Evolutionary conservation across 345 rosid genomes (phyloP).

Genomic region (Melastoma malabathricum): DNA sequence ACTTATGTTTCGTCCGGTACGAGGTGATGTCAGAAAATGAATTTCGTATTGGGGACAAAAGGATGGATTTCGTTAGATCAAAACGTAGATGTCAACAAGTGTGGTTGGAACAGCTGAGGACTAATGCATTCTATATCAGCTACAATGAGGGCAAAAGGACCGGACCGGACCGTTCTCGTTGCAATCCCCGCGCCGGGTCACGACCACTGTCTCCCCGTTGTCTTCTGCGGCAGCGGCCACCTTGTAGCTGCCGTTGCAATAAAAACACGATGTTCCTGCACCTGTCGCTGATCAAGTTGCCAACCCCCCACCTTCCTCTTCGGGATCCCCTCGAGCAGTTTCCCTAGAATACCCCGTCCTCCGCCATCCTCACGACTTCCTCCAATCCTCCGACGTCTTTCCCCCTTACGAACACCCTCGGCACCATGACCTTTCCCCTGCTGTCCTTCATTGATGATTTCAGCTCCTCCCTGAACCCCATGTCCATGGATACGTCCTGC

Average conservation of each 20-base stretch:
- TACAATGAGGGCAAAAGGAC: slow-evolving; percentile 73
- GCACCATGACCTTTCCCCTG: slow-evolving; percentile 30
- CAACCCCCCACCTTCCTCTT: slow-evolving; percentile 18
- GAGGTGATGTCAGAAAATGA: too few relatives aligned
- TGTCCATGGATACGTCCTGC: slow-evolving; percentile 63
- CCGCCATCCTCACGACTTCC: slow-evolving; percentile 44
- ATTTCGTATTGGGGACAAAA: too few relatives aligned
- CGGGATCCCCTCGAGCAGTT: slow-evolving; percentile 46
- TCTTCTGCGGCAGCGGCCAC: slow-evolving; percentile 11
- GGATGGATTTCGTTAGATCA: too few relatives aligned
- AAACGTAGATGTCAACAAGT: too few relatives aligned
- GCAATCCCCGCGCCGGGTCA: slow-evolving; percentile 54
- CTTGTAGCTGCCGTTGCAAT: slow-evolving; percentile 74
- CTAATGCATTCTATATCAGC: too few relatives aligned
- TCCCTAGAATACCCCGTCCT: slow-evolving; percentile 47
- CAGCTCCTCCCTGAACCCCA: slow-evolving; percentile 33
- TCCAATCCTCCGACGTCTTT: slow-evolving; percentile 82
- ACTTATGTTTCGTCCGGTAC: too few relatives aligned
- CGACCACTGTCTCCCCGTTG: slow-evolving; percentile 19
- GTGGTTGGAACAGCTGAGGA: too few relatives aligned
- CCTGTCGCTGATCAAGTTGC: slow-evolving; percentile 27
- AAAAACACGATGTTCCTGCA: slow-evolving; percentile 65
- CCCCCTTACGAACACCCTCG: slow-evolving; percentile 64
- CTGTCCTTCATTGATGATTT: slow-evolving; percentile 21
- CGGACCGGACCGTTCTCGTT: slow-evolving; percentile 86